Conservation (phyloP, 2,329 filamentous ascomycete genomes). For the Paraconiothyrium sp. region DNA sequence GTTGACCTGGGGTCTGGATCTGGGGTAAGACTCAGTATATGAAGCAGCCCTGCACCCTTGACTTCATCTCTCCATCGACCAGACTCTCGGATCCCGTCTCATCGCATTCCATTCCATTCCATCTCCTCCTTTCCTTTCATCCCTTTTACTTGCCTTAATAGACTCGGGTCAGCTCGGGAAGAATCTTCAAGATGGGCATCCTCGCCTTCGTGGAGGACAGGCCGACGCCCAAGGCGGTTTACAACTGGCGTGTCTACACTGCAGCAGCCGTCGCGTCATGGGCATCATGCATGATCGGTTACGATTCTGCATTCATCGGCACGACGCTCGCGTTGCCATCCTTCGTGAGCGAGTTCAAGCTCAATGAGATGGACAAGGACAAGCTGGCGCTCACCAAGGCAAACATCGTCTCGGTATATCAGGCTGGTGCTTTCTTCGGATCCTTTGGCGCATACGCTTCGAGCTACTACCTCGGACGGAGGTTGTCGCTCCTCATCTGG, state of each 20-base stretch:
- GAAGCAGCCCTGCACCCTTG: conserved; percentile 16
- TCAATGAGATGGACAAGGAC: conserved; percentile 59
- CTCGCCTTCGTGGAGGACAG: conserved; percentile 51
- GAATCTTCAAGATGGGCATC: conserved; percentile 41
- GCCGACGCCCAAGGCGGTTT: conserved; percentile 66
- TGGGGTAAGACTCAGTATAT: conserved; percentile 22
- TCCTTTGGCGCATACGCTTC: conserved; percentile 65
- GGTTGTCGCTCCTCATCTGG: conserved; percentile 70
- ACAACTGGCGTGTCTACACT: conserved; percentile 68
- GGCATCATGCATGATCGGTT: conserved; percentile 68
- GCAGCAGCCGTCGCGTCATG: conserved; percentile 65
- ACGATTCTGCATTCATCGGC: conserved; percentile 79
- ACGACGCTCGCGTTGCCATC: conserved; percentile 76
- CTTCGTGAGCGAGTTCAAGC: conserved; percentile 74
- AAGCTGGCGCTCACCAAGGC: conserved; percentile 70
- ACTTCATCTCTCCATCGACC: conserved; percentile 11
- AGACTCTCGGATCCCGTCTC: conserved; percentile 5
- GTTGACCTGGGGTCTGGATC: conserved; percentile 11
- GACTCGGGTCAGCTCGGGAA: neutral
- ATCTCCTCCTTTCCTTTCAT: neutral
- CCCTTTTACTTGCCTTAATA: neutral
- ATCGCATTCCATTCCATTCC: conserved; percentile 4
- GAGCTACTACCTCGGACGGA: conserved; percentile 73
- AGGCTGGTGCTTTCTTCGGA: conserved; percentile 86
- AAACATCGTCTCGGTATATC: conserved; percentile 84